phyloP scores from a whole-genome alignment of 2,329 filamentous ascomycete genomes.

The Cryoendolithus antarcticus region DNA sequence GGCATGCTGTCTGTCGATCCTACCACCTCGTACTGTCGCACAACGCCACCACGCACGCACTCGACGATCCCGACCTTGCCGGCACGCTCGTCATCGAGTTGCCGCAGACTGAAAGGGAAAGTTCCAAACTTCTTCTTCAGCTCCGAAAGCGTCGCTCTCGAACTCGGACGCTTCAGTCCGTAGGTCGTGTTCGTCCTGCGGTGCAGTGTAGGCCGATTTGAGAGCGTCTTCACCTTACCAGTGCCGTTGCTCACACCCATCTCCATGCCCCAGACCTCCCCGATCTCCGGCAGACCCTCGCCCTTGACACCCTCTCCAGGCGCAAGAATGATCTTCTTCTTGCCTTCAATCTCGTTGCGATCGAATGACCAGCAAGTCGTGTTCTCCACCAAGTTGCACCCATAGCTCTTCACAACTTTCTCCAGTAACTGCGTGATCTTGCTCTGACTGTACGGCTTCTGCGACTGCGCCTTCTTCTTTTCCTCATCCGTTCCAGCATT shows the following conservation, averaged over 20 bases:
- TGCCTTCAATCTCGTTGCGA: conserved; percentile 92
- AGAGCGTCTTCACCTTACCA: conserved; percentile 88
- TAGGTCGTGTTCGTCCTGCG: conserved; percentile 87
- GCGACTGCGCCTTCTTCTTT: conserved; percentile 71
- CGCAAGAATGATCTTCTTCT: conserved; percentile 94
- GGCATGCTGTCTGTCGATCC: conserved; percentile 82
- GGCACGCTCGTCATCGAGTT: conserved; percentile 90
- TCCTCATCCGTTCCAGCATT: conserved; percentile 80
- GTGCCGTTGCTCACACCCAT: conserved; percentile 80
- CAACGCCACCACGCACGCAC: conserved; percentile 82
- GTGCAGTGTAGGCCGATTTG: conserved; percentile 82
- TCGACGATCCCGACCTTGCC: conserved; percentile 94
- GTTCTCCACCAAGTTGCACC: conserved; percentile 88
- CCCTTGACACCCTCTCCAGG: conserved; percentile 80
- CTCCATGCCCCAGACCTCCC: conserved; percentile 97
- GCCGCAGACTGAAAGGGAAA: conserved; percentile 95
- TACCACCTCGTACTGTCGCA: conserved; percentile 92
- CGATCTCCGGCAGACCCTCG: conserved; percentile 75
- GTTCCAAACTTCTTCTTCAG: conserved; percentile 94
- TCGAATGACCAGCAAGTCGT: conserved; percentile 96
- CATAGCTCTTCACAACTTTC: conserved; percentile 83
- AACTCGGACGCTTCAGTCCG: conserved; percentile 84
- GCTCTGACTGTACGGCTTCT: conserved; percentile 72
- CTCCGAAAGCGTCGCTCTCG: conserved; percentile 83
- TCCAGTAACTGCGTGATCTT: conserved; percentile 81